These are phyloP conservation scores for Cryptococcus amylolentus DNA, from an alignment of 1,284 basidiomycete species.

Conservation along the genomic window DNA sequence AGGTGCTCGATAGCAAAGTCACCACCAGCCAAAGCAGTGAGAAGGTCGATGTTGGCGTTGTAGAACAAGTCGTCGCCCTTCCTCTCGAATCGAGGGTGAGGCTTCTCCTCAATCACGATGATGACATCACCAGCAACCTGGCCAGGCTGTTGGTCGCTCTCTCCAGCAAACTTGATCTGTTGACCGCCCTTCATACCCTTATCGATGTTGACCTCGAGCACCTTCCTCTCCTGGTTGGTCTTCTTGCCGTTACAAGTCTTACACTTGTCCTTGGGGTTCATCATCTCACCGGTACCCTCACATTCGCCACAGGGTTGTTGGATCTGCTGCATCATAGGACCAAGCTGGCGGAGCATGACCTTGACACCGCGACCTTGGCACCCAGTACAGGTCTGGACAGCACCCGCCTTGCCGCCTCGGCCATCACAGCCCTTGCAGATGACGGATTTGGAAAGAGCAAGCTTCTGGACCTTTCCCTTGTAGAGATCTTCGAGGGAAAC, in stretches of 20 bases:
- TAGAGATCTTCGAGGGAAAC: constrained; percentile 97
- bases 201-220: constrained; percentile 98
- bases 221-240: constrained; percentile 90
- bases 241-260: constrained; percentile 94
- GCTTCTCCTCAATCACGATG: constrained; percentile 95
- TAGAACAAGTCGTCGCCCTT: constrained; percentile 88
- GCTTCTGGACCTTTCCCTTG: constrained; percentile 97
- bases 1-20: constrained; percentile 88
- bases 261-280: constrained; percentile 93
- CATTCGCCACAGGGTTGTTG: constrained; percentile 95
- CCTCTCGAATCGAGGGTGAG: constrained; percentile 85
- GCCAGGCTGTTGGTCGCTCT: constrained; percentile 92
- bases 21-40: constrained; percentile 92
- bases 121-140: constrained; percentile 93
- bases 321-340: constrained; percentile 99
- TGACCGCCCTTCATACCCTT: constrained; percentile 99
- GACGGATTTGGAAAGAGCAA: constrained; percentile 92
- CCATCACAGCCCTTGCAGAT: constrained; percentile 93
- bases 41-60: constrained; percentile 85
- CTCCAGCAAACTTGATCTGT: constrained; percentile 89
- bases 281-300: constrained; percentile 84
- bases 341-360: constrained; percentile 84
- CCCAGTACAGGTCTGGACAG: constrained; percentile 72
- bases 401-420: constrained; percentile 95
- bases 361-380: constrained; percentile 92